phyloP scores from a whole-genome alignment of 169 alveolate genomes.

The Plasmodium falciparum region DNA sequence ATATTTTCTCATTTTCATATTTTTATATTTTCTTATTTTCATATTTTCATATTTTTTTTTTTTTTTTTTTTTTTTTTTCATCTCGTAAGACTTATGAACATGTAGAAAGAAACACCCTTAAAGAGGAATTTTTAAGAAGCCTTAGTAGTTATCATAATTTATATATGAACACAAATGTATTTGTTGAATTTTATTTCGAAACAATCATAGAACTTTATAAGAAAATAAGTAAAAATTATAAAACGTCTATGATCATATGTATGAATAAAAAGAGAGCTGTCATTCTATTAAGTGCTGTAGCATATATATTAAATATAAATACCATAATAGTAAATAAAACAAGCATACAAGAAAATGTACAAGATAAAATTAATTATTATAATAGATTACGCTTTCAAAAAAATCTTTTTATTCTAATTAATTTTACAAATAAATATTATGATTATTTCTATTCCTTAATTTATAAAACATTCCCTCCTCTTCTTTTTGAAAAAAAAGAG shows the following conservation, averaged over 20 bases:
- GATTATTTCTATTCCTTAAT: slow-evolving; percentile 70
- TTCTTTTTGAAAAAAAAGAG: slow-evolving; percentile 58
- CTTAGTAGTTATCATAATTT: slow-evolving; percentile 68
- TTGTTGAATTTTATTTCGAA: slow-evolving; percentile 68
- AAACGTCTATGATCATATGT: slow-evolving; percentile 68
- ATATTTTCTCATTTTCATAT: not conserved
- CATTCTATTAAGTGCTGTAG: slow-evolving; percentile 49
- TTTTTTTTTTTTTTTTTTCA: not conserved
- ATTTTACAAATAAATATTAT: slow-evolving; percentile 50
- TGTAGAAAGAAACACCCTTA: slow-evolving; percentile 13
- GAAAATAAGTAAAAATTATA: slow-evolving; percentile 50
- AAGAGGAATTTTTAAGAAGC: slow-evolving; percentile 60
- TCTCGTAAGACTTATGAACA: slow-evolving; percentile 27
- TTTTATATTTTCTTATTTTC: too few relatives aligned
- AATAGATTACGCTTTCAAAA: slow-evolving; percentile 56
- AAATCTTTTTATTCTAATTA: slow-evolving; percentile 49
- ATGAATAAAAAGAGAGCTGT: slow-evolving; percentile 70
- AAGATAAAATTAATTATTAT: slow-evolving; percentile 56
- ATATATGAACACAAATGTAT: slow-evolving; percentile 54
- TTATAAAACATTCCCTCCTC: slow-evolving; percentile 52
- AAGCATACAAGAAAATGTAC: slow-evolving; percentile 16
- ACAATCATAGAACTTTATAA: slow-evolving; percentile 36
- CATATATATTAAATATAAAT: slow-evolving; percentile 55
- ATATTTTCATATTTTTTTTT: not conserved
- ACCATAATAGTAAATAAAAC: slow-evolving; percentile 48